These are phyloP conservation scores for Plantago coronopus DNA, from an alignment of 305 asterid species.

Conservation along the genomic window DNA sequence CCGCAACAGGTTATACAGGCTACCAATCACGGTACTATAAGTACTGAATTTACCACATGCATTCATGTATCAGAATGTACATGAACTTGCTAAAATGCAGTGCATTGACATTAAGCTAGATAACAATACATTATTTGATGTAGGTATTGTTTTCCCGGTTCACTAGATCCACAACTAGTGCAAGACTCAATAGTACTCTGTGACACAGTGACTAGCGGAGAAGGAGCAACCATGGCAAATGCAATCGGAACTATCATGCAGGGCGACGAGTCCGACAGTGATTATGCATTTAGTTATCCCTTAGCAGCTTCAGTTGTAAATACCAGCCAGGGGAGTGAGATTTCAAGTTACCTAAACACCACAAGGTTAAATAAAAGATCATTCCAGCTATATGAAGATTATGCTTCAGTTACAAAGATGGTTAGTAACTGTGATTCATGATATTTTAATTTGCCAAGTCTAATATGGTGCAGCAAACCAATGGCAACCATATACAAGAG, in stretches of 20 bases:
- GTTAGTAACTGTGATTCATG: neutral
- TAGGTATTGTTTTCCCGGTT: constrained; percentile 32
- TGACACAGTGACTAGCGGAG: neutral
- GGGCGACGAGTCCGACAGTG: neutral
- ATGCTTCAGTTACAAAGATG: neutral
- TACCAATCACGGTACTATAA: neutral
- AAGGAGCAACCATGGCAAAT: neutral
- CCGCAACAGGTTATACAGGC: neutral
- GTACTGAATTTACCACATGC: neutral
- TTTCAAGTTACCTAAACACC: neutral
- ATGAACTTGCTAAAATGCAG: too few species aligned
- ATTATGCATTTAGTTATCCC: neutral
- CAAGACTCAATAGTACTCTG: neutral
- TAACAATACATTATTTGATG: constrained; percentile 1
- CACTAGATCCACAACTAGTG: constrained; percentile 4
- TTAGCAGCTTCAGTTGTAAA: neutral
- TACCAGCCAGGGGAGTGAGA: neutral
- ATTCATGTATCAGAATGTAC: neutral
- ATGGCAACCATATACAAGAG: constrained; percentile 45
- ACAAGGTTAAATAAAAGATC: neutral
- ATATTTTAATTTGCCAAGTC: neutral
- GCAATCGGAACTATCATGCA: neutral
- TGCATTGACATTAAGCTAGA: too few species aligned
- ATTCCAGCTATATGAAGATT: neutral
- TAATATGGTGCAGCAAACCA: constrained; percentile 34